These are phyloP conservation scores for Saturnispora halmiae DNA, from an alignment of 805 yeast species.

Conservation along the genomic window DNA sequence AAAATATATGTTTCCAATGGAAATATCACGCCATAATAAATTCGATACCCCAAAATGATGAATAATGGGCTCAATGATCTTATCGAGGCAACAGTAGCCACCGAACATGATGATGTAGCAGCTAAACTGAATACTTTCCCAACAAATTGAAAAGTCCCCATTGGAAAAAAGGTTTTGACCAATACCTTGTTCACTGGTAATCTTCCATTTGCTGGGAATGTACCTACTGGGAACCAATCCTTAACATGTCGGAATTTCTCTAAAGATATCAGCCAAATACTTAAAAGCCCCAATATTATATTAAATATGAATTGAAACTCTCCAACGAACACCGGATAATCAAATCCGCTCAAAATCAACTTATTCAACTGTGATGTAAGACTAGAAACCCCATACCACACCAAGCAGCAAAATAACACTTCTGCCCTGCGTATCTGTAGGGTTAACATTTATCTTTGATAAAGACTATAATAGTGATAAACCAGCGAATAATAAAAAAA, in stretches of 20 bases:
- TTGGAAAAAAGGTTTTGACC: constrained; percentile 45
- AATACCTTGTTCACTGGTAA: constrained; percentile 30
- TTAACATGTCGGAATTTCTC: constrained; percentile 8
- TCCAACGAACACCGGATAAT: constrained; percentile 55
- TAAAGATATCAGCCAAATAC: constrained; percentile 14
- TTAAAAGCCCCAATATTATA: constrained; percentile 23
- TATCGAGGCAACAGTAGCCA: constrained; percentile 64
- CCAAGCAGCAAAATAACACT: constrained; percentile 16
- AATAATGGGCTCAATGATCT: constrained; percentile 58
- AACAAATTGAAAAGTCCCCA: constrained; percentile 56
- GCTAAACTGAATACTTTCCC: constrained; percentile 56
- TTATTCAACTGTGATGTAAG: constrained; percentile 59
- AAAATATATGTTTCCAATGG: constrained; percentile 44
- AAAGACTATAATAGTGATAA: neutral
- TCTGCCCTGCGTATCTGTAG: neutral
- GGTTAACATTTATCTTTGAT: neutral
- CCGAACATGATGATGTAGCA: constrained; percentile 57
- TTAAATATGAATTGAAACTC: constrained; percentile 55
- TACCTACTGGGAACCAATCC: constrained; percentile 41
- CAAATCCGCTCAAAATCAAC: constrained; percentile 42
- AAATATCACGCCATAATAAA: constrained; percentile 41
- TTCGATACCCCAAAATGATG: constrained; percentile 47
- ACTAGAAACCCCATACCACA: constrained; percentile 57
- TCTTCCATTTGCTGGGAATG: constrained; percentile 38
- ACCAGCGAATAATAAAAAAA: neutral